These are phyloP conservation scores for Anethum foeniculum DNA, from an alignment of 140 eudicot genomes.

Conservation along the genomic window DNA sequence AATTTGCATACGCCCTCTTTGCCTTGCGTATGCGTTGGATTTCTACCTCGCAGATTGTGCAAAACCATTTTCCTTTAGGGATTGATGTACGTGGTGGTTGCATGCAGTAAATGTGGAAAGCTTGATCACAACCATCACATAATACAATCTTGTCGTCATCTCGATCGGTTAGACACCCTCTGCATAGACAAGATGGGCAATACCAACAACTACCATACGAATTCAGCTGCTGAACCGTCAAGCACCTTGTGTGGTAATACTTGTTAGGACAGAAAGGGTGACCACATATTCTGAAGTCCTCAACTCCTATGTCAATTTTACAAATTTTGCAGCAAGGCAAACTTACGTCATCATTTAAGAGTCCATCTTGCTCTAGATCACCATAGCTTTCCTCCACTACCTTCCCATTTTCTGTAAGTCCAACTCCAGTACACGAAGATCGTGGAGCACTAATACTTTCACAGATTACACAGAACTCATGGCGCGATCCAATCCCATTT, in stretches of 20 bases:
- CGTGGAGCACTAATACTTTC: constrained; percentile 36
- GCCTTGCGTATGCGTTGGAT: constrained; percentile 42
- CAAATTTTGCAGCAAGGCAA: constrained; percentile 46
- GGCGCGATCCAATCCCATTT: constrained; percentile 47
- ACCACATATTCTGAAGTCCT: constrained; percentile 49
- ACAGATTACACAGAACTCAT: constrained; percentile 61
- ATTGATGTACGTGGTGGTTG: constrained; percentile 50
- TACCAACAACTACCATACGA: constrained; percentile 61
- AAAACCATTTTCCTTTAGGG: constrained; percentile 80
- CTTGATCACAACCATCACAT: constrained; percentile 94
- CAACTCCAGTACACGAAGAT: constrained; percentile 4
- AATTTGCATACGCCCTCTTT: constrained; percentile 15
- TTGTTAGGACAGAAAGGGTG: constrained; percentile 60
- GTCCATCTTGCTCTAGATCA: constrained; percentile 26
- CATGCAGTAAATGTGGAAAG: constrained; percentile 75
- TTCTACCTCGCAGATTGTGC: constrained; percentile 50
- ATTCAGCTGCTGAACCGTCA: constrained; percentile 48
- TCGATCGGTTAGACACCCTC: constrained; percentile 60
- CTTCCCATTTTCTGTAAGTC: constrained; percentile 17
- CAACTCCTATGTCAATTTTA: constrained; percentile 33
- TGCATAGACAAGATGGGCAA: constrained; percentile 90
- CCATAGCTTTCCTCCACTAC: constrained; percentile 32
- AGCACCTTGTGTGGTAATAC: constrained; percentile 58
- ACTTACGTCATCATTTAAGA: constrained; percentile 18
- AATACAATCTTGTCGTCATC: constrained; percentile 81